These are phyloP conservation scores for Hypoxylon sp. DNA, from an alignment of 2,329 filamentous ascomycete species.

Conservation along the genomic window DNA sequence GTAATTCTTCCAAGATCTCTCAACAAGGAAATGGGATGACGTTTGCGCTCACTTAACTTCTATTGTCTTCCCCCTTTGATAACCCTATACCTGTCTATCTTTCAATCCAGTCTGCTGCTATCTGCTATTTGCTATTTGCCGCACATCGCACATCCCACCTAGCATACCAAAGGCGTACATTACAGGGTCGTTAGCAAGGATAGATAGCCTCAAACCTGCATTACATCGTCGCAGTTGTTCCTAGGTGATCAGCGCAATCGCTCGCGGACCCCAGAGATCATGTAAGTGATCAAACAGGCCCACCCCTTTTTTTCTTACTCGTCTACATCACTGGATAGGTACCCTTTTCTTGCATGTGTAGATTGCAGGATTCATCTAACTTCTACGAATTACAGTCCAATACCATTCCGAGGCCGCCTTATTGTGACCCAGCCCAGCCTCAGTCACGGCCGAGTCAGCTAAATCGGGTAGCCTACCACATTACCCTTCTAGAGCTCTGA, in stretches of 20 bases:
- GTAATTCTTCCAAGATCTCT: constrained; percentile 12
- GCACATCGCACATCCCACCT: constrained; percentile 6
- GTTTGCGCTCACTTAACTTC: constrained; percentile 30
- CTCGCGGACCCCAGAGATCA: constrained; percentile 36
- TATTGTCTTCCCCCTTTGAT: constrained; percentile 15
- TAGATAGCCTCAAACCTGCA: constrained; percentile 40
- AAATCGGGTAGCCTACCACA: constrained; percentile 33
- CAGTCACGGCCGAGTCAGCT: constrained; percentile 32
- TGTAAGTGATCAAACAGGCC: constrained; percentile 43
- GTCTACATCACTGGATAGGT: constrained; percentile 24
- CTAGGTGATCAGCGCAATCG: constrained; percentile 40
- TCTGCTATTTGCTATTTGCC: constrained; percentile 12
- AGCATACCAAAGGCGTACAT: constrained; percentile 11
- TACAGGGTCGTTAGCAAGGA: constrained; percentile 14
- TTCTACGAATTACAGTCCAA: constrained; percentile 35
- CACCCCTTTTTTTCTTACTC: constrained; percentile 11
- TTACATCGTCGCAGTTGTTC: constrained; percentile 42
- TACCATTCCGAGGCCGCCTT: constrained; percentile 31
- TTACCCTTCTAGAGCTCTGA: constrained; percentile 35
- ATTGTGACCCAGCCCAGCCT: constrained; percentile 36
- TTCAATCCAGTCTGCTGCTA: constrained; percentile 1
- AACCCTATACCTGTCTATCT: constrained; percentile 12
- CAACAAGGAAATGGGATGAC: constrained; percentile 30
- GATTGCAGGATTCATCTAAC: constrained; percentile 31
- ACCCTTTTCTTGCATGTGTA: constrained; percentile 30